Evolutionary conservation across 805 yeast genomes (phyloP).

Genomic region (Jamesozyma piceae): DNA sequence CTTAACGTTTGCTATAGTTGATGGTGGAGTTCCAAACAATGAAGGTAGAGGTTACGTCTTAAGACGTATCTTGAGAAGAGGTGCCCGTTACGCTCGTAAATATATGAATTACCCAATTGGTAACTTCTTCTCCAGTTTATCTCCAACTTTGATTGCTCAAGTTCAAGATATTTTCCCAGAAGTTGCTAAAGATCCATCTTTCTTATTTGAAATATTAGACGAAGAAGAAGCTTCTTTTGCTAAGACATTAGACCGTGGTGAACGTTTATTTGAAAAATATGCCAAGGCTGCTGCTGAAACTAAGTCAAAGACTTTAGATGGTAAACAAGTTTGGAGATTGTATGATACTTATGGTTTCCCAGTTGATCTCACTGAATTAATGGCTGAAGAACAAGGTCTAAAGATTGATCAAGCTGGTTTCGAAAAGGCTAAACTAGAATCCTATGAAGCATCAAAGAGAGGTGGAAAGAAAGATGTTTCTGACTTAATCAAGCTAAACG

Average conservation of each 20-base stretch:
- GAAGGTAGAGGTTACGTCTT: constrained; percentile 98
- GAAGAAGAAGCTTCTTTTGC: constrained; percentile 96
- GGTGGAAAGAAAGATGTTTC: constrained; percentile 55
- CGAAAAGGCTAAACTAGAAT: constrained; percentile 79
- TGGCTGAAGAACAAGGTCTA: constrained; percentile 97
- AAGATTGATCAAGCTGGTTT: constrained; percentile 88
- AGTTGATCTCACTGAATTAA: constrained; percentile 89
- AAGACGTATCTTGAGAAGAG: constrained; percentile 95
- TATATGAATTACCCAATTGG: constrained; percentile 95
- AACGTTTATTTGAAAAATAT: constrained; percentile 87
- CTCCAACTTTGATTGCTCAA: constrained; percentile 87
- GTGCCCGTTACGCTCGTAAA: constrained; percentile 93
- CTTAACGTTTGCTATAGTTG: constrained; percentile 88
- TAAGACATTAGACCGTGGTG: constrained; percentile 95
- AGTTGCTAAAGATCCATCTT: constrained; percentile 56
- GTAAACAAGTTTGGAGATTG: constrained; percentile 95
- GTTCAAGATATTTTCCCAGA: constrained; percentile 89
- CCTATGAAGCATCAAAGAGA: constrained; percentile 93
- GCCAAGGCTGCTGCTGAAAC: constrained; percentile 73
- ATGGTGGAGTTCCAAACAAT: constrained; percentile 98
- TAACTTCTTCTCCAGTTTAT: constrained; percentile 80
- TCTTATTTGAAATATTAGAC: constrained; percentile 79
- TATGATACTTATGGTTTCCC: constrained; percentile 99
- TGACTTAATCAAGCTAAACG: constrained; percentile 71
- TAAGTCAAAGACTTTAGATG: constrained; percentile 68